Evolutionary conservation across 257 asterid genomes (phyloP).

Genomic region (Solanum dulcamara): DNA sequence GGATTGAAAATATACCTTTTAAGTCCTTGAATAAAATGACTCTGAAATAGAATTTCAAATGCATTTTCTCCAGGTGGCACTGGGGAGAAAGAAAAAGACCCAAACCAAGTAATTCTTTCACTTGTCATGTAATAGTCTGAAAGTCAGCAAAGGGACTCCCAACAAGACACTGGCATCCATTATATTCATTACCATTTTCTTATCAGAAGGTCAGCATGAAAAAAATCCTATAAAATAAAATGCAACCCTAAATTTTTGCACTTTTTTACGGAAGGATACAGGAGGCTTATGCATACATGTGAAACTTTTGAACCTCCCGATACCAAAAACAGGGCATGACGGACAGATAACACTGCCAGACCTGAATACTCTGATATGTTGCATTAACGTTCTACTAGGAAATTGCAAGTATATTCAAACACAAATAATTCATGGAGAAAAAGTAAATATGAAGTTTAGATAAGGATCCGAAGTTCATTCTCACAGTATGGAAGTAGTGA

Average conservation of each 20-base stretch:
- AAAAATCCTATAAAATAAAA: neutral
- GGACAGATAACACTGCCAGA: neutral
- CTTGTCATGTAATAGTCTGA: neutral
- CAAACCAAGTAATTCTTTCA: neutral
- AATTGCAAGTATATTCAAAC: neutral
- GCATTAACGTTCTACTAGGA: neutral
- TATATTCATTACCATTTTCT: neutral
- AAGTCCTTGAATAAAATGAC: neutral
- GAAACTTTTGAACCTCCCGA: neutral
- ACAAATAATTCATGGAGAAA: neutral
- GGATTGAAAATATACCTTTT: neutral
- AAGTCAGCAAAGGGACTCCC: neutral
- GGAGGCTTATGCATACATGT: neutral
- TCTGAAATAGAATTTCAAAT: neutral
- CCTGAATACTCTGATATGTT: neutral
- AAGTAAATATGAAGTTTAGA: neutral
- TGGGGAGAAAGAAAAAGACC: neutral
- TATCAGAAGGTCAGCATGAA: neutral
- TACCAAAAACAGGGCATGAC: neutral
- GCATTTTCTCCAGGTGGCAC: neutral
- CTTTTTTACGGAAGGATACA: neutral
- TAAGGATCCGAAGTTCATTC: constrained; percentile 20
- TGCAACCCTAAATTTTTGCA: neutral
- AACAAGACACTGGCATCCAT: neutral
- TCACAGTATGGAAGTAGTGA: constrained; percentile 73